Conservation (phyloP, 352 stramenopile genomes). For the Globisporangium takayamanum region DNA sequence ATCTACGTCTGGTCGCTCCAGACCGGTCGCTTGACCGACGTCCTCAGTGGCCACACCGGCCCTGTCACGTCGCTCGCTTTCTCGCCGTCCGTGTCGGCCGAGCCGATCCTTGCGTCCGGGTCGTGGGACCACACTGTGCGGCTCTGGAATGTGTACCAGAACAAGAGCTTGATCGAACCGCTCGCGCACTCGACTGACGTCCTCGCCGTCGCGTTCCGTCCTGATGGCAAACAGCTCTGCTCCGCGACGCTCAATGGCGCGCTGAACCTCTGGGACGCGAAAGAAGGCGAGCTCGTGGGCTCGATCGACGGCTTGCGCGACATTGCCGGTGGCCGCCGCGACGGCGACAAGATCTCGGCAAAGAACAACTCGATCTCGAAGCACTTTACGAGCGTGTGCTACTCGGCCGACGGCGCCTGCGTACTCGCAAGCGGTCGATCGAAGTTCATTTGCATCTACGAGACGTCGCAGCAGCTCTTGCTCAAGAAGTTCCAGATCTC, state of each 20-base stretch:
- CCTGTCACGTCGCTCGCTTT: slow-evolving; percentile 95
- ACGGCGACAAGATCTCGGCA: slow-evolving; percentile 75
- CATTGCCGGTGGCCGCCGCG: slow-evolving; percentile 90
- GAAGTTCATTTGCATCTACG: slow-evolving; percentile 99
- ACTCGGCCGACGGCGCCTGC: slow-evolving; percentile 97
- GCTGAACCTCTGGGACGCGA: slow-evolving; percentile 96
- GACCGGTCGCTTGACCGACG: slow-evolving; percentile 95
- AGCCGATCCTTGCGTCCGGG: slow-evolving; percentile 90
- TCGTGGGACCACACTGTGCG: slow-evolving; percentile 99
- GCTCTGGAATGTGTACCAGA: slow-evolving; percentile 98
- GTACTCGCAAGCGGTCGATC: slow-evolving; percentile 96
- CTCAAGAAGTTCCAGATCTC: slow-evolving; percentile 99
- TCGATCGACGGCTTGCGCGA: slow-evolving; percentile 97
- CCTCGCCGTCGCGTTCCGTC: slow-evolving; percentile 94
- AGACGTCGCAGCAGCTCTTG: slow-evolving; percentile 91
- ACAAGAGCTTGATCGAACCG: slow-evolving; percentile 92
- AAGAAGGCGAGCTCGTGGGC: slow-evolving; percentile 91
- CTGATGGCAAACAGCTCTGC: slow-evolving; percentile 96
- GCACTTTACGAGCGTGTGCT: slow-evolving; percentile 99
- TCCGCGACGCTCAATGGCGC: slow-evolving; percentile 94
- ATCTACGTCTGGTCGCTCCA: slow-evolving; percentile 98
- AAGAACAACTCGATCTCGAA: slow-evolving; percentile 91
- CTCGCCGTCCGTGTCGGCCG: slow-evolving; percentile 60
- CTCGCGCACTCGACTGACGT: slow-evolving; percentile 96
- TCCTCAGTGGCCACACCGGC: slow-evolving; percentile 96